phyloP scores from a whole-genome alignment of 2,329 filamentous ascomycete genomes.

The Cercospora janseana region DNA sequence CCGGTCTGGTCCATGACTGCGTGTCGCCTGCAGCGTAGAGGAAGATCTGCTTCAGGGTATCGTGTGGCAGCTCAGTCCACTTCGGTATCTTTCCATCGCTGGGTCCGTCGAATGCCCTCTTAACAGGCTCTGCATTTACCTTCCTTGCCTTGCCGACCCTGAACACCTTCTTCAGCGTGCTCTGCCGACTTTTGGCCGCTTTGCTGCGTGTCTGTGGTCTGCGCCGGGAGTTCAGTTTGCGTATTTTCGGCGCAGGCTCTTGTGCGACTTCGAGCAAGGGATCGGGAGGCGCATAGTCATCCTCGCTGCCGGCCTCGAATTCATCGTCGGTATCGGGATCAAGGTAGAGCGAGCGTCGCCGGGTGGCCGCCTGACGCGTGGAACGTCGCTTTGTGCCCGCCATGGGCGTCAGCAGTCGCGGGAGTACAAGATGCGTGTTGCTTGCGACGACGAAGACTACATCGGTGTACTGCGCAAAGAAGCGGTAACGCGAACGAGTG shows the following conservation, averaged over 20 bases:
- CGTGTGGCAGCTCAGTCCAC: constrained; percentile 38
- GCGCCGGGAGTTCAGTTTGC: constrained; percentile 23
- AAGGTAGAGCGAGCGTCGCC: constrained; percentile 37
- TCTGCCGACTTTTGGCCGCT: constrained; percentile 19
- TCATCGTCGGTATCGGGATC: constrained; percentile 41
- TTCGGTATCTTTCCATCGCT: constrained; percentile 37
- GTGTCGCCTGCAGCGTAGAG: constrained; percentile 34
- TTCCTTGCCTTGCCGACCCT: constrained; percentile 29
- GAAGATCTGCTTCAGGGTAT: constrained; percentile 39
- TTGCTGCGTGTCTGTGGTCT: constrained; percentile 33
- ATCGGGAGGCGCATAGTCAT: constrained; percentile 28
- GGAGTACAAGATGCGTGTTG: too few relatives aligned
- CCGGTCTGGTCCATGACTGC: constrained; percentile 24
- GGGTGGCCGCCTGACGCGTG: constrained; percentile 34
- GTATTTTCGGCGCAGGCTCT: constrained; percentile 27
- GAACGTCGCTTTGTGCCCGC: constrained; percentile 37
- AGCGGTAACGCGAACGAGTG: too few relatives aligned
- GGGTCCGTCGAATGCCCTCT: constrained; percentile 32
- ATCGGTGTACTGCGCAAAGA: too few relatives aligned
- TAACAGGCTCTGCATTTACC: constrained; percentile 23
- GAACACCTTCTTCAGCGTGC: constrained; percentile 20
- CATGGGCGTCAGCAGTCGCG: background rate
- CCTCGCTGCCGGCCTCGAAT: constrained; percentile 32
- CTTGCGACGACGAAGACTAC: background rate
- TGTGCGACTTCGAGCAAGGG: constrained; percentile 17